Evolutionary conservation across 306 rosid genomes (phyloP).

Genomic region (Ceratonia siliqua): DNA sequence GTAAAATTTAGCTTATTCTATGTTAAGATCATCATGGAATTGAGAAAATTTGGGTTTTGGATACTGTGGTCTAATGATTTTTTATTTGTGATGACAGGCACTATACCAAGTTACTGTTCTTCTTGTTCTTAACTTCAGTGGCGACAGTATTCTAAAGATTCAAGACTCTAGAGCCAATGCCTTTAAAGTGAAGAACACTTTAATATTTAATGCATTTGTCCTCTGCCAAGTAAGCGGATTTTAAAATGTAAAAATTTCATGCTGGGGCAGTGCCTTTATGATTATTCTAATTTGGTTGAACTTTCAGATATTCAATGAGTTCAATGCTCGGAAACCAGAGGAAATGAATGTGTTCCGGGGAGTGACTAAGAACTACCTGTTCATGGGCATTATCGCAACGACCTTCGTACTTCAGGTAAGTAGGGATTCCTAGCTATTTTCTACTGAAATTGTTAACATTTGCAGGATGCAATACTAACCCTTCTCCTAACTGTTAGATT

Average conservation of each 20-base stretch:
- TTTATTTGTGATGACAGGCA: slow-evolving; percentile 58
- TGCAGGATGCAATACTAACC: slow-evolving; percentile 27
- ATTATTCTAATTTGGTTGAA: slow-evolving; percentile 13
- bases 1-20: slow-evolving; percentile 42
- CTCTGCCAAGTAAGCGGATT: slow-evolving; percentile 75
- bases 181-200: slow-evolving; percentile 64
- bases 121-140: slow-evolving; percentile 73
- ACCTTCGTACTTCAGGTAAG: slow-evolving; percentile 82
- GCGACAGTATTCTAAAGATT: slow-evolving; percentile 53
- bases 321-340: slow-evolving; percentile 93
- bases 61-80: slow-evolving; percentile 15
- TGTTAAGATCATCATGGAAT: background rate
- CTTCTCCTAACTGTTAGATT: slow-evolving; percentile 48
- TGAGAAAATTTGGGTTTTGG: slow-evolving; percentile 5
- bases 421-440: slow-evolving; percentile 14
- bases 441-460: background rate
- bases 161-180: slow-evolving; percentile 31
- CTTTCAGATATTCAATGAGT: slow-evolving; percentile 83
- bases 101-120: slow-evolving; percentile 76
- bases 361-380: slow-evolving; percentile 75
- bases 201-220: slow-evolving; percentile 92
- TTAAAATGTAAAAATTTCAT: slow-evolving; percentile 4
- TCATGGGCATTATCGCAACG: slow-evolving; percentile 66
- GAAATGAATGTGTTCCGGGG: slow-evolving; percentile 79
- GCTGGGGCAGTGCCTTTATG: too few species aligned